phyloP scores from a whole-genome alignment of 176 grass and related monocot species.

The Carex cristatella region DNA sequence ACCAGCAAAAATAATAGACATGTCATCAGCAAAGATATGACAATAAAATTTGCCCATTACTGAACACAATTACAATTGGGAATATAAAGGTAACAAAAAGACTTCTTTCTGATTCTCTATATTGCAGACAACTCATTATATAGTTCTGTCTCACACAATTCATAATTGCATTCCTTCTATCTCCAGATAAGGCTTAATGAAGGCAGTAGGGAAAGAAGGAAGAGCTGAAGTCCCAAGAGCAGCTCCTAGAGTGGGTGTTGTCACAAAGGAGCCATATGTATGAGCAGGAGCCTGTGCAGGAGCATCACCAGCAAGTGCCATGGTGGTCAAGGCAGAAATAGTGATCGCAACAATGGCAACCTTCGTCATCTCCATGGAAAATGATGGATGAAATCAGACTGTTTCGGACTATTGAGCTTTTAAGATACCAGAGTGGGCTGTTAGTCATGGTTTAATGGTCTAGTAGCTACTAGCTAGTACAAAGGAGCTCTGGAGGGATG shows the following conservation, averaged over 20 bases:
- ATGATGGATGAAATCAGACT: background rate
- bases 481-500: background rate
- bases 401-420: background rate
- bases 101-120: background rate
- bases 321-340: conserved; percentile 17
- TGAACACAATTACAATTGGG: too few species aligned
- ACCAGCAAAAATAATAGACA: too few species aligned
- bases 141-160: background rate
- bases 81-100: background rate
- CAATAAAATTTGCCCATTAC: too few species aligned
- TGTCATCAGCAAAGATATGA: too few species aligned
- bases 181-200: background rate
- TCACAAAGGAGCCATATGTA: background rate
- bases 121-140: background rate
- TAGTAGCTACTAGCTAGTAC: background rate
- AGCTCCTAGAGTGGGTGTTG: background rate
- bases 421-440: background rate
- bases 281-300: conserved; percentile 13
- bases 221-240: background rate
- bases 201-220: conserved; percentile 25
- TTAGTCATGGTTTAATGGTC: background rate
- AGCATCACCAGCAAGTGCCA: conserved; percentile 6
- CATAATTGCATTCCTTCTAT: background rate
- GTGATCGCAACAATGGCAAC: conserved; percentile 10
- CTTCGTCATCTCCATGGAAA: conserved; percentile 34